phyloP scores from a whole-genome alignment of 1,139 yeast genomes.

The Kodamaea arcana region DNA sequence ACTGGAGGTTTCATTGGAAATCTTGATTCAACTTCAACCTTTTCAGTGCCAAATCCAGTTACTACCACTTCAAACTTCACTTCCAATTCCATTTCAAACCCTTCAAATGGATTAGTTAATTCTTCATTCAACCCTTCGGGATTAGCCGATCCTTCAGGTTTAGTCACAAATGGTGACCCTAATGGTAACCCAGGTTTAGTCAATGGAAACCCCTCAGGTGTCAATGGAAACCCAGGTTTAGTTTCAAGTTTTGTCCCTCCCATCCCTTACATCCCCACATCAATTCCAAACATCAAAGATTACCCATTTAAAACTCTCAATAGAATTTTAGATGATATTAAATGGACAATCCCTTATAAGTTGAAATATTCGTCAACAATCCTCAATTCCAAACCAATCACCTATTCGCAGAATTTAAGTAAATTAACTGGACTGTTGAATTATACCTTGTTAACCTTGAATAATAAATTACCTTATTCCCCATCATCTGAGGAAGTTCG shows the following conservation, averaged over 20 bases:
- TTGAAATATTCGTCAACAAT: slow-evolving; percentile 20
- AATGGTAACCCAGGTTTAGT: too few species aligned
- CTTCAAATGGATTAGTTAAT: not conserved
- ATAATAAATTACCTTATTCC: slow-evolving; percentile 29
- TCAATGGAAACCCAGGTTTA: too few species aligned
- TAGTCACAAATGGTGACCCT: too few species aligned
- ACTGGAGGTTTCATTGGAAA: too few species aligned
- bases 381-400: slow-evolving; percentile 30
- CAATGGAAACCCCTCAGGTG: too few species aligned
- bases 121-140: too few species aligned
- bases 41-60: too few species aligned
- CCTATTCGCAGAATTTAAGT: slow-evolving; percentile 31
- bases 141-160: too few species aligned
- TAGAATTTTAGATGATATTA: slow-evolving; percentile 61
- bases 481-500: slow-evolving; percentile 24
- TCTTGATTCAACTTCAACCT: too few species aligned
- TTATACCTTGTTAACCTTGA: slow-evolving; percentile 27
- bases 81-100: not conserved
- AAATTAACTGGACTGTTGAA: slow-evolving; percentile 12
- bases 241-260: too few species aligned
- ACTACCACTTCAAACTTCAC: not conserved
- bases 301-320: slow-evolving; percentile 59
- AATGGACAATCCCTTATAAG: slow-evolving; percentile 36
- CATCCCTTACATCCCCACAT: not conserved
- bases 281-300: not conserved